A percentile compares a stretch with the other conserved stretches of the same genome.
Conservation (phyloP, 176 grass and related monocot species). For the Thalia dealbata region DNA sequence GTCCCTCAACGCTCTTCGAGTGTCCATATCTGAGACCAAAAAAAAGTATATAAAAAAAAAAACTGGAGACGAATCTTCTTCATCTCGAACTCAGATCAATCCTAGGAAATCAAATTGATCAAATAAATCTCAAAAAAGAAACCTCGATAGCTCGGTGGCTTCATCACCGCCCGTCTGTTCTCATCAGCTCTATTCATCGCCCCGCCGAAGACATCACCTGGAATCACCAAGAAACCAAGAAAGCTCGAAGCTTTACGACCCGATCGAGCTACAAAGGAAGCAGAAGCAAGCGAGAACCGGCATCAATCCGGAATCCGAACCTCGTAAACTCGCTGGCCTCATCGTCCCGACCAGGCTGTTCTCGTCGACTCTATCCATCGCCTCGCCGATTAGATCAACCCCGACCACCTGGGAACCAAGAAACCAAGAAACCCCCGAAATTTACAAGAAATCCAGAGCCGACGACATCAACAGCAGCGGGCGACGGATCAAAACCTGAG, state of each 20-base stretch:
- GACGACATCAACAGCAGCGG: not conserved
- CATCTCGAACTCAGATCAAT: not conserved
- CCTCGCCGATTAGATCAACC: not conserved
- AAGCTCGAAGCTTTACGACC: too few relatives aligned
- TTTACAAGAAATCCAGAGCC: not conserved
- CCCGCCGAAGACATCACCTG: not conserved
- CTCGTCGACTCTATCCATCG: constrained; percentile 48
- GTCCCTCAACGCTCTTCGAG: constrained; percentile 49
- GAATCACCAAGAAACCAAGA: not conserved
- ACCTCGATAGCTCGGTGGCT: constrained; percentile 31
- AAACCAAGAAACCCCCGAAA: not conserved
- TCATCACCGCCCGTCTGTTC: not conserved
- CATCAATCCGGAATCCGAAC: constrained; percentile 4
- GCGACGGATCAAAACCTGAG: not conserved
- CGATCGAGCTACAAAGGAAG: not conserved
- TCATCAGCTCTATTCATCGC: not conserved
- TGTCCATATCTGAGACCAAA: constrained; percentile 45
- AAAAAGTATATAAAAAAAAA: not conserved
- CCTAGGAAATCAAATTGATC: not conserved
- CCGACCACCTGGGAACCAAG: constrained; percentile 25
- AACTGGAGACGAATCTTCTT: not conserved
- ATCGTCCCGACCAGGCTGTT: constrained; percentile 25
- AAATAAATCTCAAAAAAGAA: not conserved
- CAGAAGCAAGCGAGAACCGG: not conserved
- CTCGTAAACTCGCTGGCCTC: constrained; percentile 19